Evolutionary conservation across 495 filamentous ascomycete genomes (phyloP).

Genomic region (Trichocladium antarcticum): DNA sequence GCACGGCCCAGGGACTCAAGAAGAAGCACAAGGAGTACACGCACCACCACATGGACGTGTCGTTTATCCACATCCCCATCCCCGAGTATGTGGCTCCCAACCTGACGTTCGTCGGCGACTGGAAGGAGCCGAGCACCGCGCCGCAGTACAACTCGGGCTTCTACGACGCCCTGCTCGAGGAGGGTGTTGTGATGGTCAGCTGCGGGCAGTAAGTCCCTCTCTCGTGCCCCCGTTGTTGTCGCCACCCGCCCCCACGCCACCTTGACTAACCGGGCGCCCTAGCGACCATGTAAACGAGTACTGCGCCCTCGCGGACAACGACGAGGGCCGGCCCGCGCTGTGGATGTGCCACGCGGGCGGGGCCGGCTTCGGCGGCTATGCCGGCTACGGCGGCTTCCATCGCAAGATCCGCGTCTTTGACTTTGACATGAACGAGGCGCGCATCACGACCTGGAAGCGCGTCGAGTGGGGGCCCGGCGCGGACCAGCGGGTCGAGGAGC

Average conservation of each 20-base stretch:
- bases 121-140: conserved; percentile 70
- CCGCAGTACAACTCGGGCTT: conserved; percentile 82
- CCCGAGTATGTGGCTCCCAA: conserved; percentile 61
- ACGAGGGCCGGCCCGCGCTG: conserved; percentile 53
- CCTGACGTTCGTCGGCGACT: conserved; percentile 48
- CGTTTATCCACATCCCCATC: conserved; percentile 94
- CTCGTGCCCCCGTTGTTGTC: background rate
- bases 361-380: conserved; percentile 85
- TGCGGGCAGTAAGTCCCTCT: conserved; percentile 66
- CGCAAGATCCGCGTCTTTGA: conserved; percentile 82
- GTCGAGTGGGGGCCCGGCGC: conserved; percentile 67
- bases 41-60: conserved; percentile 87
- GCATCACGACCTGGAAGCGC: conserved; percentile 85
- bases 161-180: conserved; percentile 70
- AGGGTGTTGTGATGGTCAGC: conserved; percentile 74
- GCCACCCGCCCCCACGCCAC: background rate
- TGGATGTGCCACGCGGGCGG: conserved; percentile 99
- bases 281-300: conserved; percentile 96
- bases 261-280: conserved; percentile 5
- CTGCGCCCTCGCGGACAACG: conserved; percentile 55
- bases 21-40: conserved; percentile 66
- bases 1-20: conserved; percentile 57
- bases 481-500: conserved; percentile 64
- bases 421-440: conserved; percentile 77
- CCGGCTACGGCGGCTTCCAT: conserved; percentile 74